Percentiles rank a stretch among this genome's conserved stretches.
Conservation (phyloP, 1,284 basidiomycete species). For the Sporisorium iseilematis-ciliati region DNA sequence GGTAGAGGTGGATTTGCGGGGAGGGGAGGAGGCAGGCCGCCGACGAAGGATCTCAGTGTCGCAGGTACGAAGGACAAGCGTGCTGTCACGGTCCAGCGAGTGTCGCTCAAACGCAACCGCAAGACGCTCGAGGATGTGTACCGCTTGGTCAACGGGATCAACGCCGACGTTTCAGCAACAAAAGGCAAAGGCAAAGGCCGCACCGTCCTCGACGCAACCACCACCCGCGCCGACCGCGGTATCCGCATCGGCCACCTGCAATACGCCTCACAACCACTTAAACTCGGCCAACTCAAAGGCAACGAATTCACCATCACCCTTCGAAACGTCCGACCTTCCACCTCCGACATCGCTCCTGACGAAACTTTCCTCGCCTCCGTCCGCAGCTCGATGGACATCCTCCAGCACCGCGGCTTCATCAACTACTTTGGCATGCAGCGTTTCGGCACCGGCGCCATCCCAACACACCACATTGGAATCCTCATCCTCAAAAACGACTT, state of each 20-base stretch:
- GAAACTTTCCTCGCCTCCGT: slow-evolving; percentile 72
- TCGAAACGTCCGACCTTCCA: slow-evolving; percentile 74
- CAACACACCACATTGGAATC: slow-evolving; percentile 93
- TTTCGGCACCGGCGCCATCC: slow-evolving; percentile 95
- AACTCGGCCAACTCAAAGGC: slow-evolving; percentile 93
- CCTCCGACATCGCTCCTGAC: slow-evolving; percentile 8
- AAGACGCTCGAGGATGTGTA: slow-evolving; percentile 84
- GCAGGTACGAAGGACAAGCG: slow-evolving; percentile 99
- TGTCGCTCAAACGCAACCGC: slow-evolving; percentile 82
- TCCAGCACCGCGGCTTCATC: slow-evolving; percentile 90
- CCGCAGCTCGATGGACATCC: slow-evolving; percentile 81
- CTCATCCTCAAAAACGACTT: slow-evolving; percentile 86
- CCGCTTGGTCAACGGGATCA: slow-evolving; percentile 75
- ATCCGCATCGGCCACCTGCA: slow-evolving; percentile 88
- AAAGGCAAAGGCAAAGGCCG: slow-evolving; percentile 37
- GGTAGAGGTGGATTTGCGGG: slow-evolving; percentile 32
- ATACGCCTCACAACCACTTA: slow-evolving; percentile 83
- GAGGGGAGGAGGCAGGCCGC: slow-evolving; percentile 29
- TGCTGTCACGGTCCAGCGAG: slow-evolving; percentile 92
- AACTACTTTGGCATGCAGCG: slow-evolving; percentile 99
- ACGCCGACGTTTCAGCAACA: slow-evolving; percentile 47
- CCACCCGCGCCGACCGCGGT: slow-evolving; percentile 73
- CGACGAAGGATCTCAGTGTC: slow-evolving; percentile 78
- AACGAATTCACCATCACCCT: slow-evolving; percentile 96
- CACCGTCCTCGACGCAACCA: slow-evolving; percentile 38